phyloP scores from a whole-genome alignment of 192 early-diverging fungal species.

The Coemansia aciculifera region DNA sequence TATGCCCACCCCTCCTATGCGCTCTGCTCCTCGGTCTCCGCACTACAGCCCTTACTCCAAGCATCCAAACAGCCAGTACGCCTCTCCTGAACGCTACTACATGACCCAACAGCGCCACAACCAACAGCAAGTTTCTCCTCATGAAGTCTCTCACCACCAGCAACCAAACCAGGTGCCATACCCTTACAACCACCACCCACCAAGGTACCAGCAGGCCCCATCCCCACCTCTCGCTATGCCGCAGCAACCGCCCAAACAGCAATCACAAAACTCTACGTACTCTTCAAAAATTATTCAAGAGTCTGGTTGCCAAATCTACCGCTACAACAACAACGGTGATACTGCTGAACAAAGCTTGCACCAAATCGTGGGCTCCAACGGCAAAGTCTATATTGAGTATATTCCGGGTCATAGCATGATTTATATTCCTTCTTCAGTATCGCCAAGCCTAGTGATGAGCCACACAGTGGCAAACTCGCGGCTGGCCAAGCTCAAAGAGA shows the following conservation, averaged over 20 bases:
- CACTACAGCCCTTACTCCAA: not conserved
- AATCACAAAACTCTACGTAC: constrained; percentile 9
- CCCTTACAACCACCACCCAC: not conserved
- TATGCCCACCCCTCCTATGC: not conserved
- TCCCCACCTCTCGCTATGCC: constrained; percentile 6
- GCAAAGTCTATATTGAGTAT: constrained; percentile 44
- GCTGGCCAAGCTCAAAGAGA: constrained; percentile 1
- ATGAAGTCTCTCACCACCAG: not conserved
- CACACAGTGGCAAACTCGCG: not conserved
- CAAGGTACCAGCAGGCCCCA: not conserved
- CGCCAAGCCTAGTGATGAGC: constrained; percentile 11
- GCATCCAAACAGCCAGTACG: not conserved
- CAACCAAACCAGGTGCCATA: not conserved
- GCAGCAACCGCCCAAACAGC: constrained; percentile 1
- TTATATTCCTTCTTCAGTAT: constrained; percentile 26
- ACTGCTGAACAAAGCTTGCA: constrained; percentile 26
- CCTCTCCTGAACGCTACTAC: not conserved
- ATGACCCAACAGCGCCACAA: not conserved
- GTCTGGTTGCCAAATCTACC: constrained; percentile 33
- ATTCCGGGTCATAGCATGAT: constrained; percentile 46
- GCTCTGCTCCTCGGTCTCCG: not conserved
- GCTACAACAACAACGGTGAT: constrained; percentile 21
- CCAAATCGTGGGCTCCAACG: constrained; percentile 39
- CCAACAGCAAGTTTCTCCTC: not conserved
- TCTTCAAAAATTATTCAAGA: constrained; percentile 38